A percentile compares a stretch with the other conserved stretches of the same genome.
phyloP scores from a whole-genome alignment of 345 rosid species.

The Populus euphratica region DNA sequence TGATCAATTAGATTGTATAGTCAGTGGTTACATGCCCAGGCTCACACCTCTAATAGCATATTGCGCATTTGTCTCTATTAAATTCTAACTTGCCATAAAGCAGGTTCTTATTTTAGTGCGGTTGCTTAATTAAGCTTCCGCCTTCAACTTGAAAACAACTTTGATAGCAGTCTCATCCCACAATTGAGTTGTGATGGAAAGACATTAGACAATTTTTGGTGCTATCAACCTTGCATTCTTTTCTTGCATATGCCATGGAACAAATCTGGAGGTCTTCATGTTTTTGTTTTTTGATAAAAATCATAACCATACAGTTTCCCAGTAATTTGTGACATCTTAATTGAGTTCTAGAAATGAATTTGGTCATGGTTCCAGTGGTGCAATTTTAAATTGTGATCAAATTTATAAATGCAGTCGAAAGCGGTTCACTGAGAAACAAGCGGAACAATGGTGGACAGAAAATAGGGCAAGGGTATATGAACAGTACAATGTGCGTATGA shows the following conservation, averaged over 20 bases:
- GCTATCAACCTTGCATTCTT: background rate
- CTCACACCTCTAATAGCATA: background rate
- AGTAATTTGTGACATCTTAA: background rate
- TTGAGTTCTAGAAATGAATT: background rate
- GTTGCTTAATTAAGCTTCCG: background rate
- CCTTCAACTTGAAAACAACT: background rate
- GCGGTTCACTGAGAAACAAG: slow-evolving; percentile 90
- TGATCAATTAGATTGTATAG: background rate
- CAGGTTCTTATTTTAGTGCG: background rate
- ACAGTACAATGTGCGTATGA: slow-evolving; percentile 76
- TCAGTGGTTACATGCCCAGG: background rate
- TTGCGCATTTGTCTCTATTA: background rate
- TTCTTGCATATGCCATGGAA: background rate
- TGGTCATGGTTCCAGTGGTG: background rate
- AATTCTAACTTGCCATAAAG: background rate
- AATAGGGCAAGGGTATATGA: slow-evolving; percentile 84
- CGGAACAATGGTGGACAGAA: slow-evolving; percentile 97
- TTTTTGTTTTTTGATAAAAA: background rate
- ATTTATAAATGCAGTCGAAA: slow-evolving; percentile 65
- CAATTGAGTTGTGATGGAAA: background rate
- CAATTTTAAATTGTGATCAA: background rate
- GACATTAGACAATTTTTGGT: background rate
- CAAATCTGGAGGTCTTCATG: too few species aligned
- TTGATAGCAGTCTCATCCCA: background rate
- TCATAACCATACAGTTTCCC: background rate